phyloP scores from a whole-genome alignment of 352 stramenopile genomes.

The Globisporangium alternatum region DNA sequence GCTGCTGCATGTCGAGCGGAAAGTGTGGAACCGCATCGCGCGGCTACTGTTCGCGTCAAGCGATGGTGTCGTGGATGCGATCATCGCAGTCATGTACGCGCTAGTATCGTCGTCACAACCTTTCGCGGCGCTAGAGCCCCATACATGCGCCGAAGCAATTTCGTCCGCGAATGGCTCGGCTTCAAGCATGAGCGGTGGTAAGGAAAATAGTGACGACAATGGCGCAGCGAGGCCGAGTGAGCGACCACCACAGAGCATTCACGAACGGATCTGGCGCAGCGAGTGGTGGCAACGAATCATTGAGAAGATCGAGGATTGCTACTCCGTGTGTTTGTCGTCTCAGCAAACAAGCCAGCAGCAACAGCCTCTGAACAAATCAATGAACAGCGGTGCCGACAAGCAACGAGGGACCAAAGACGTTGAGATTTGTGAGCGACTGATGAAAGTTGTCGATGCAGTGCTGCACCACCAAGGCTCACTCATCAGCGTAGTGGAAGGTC shows the following conservation, averaged over 20 bases:
- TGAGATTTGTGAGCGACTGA: not conserved
- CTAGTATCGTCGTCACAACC: not conserved
- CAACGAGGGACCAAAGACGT: not conserved
- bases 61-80: not conserved
- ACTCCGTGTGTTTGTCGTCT: not conserved
- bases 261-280: constrained; percentile 5
- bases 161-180: not conserved
- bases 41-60: constrained; percentile 5
- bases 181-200: not conserved
- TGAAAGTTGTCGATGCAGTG: not conserved
- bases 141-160: not conserved
- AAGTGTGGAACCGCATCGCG: constrained; percentile 8
- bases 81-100: not conserved
- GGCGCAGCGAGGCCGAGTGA: not conserved
- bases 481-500: too few relatives aligned
- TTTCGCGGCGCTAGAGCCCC: not conserved
- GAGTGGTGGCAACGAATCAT: constrained; percentile 1
- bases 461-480: not conserved
- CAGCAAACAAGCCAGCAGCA: not conserved
- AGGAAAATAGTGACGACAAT: not conserved
- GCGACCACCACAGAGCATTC: not conserved
- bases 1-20: not conserved
- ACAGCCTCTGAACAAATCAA: not conserved
- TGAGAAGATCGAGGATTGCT: constrained; percentile 9
- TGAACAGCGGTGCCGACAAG: not conserved